Evolutionary conservation across 495 filamentous ascomycete species (phyloP).

Genomic region (Aspergillus mulundensis): DNA sequence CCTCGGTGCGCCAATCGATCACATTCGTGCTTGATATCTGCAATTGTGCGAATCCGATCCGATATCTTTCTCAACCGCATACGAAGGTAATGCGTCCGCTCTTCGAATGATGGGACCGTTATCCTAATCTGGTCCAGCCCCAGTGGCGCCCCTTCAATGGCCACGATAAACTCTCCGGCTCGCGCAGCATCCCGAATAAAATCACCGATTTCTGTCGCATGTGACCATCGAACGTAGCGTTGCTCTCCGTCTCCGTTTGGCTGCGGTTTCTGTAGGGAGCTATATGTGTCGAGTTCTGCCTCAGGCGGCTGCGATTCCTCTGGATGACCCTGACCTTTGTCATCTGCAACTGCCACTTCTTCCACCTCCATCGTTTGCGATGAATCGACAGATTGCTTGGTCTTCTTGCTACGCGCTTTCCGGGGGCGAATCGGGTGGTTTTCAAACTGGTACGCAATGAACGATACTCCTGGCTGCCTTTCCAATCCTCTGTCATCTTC

Average conservation of each 20-base stretch:
- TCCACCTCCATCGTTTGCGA: conserved; percentile 2
- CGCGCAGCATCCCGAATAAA: conserved; percentile 90
- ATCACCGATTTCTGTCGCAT: conserved; percentile 85
- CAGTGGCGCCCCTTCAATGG: conserved; percentile 66
- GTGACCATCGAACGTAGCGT: conserved; percentile 83
- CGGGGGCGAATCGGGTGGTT: conserved; percentile 50
- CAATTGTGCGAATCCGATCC: conserved; percentile 58
- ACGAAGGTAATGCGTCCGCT: conserved; percentile 83
- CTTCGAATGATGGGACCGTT: conserved; percentile 79
- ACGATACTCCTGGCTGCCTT: conserved; percentile 70
- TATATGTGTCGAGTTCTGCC: conserved; percentile 31
- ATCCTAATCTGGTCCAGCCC: conserved; percentile 64
- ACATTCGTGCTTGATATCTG: conserved; percentile 75
- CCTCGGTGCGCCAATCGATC: conserved; percentile 70
- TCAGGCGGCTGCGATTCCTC: not conserved
- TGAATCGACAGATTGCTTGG: conserved; percentile 29
- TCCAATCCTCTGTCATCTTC: conserved; percentile 51
- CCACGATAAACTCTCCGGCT: conserved; percentile 76
- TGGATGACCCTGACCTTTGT: not conserved
- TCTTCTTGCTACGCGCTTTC: conserved; percentile 33
- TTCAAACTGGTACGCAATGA: conserved; percentile 71
- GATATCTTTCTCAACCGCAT: conserved; percentile 69
- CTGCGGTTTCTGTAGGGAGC: conserved; percentile 30
- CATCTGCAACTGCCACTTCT: conserved; percentile 26
- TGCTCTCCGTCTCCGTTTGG: conserved; percentile 21